Evolutionary conservation across 495 filamentous ascomycete genomes (phyloP).

Genomic region (Tuber indicum): DNA sequence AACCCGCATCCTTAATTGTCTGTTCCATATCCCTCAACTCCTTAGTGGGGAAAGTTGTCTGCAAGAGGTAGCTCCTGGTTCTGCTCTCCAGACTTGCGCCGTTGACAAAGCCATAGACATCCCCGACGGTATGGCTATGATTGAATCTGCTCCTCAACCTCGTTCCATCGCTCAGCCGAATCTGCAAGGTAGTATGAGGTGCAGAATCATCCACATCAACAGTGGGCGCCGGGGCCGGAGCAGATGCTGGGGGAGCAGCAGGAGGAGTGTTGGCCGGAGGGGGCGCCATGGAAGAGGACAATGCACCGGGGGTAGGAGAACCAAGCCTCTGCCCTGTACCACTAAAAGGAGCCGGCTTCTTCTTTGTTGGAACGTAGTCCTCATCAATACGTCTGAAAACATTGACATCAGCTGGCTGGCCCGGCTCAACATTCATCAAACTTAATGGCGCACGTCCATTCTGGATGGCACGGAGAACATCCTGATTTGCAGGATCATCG

Average conservation of each 20-base stretch:
- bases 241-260: constrained; percentile 45
- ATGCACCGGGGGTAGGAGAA: constrained; percentile 71
- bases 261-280: constrained; percentile 40
- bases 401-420: constrained; percentile 85
- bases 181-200: constrained; percentile 72
- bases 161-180: constrained; percentile 85
- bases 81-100: constrained; percentile 56
- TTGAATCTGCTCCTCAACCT: constrained; percentile 85
- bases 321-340: constrained; percentile 83
- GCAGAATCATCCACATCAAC: constrained; percentile 65
- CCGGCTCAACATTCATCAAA: constrained; percentile 77
- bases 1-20: constrained; percentile 57
- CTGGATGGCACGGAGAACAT: constrained; percentile 75
- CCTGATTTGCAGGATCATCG: constrained; percentile 78
- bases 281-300: constrained; percentile 43
- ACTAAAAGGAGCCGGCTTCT: constrained; percentile 77
- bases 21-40: constrained; percentile 68
- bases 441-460: constrained; percentile 77
- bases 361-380: constrained; percentile 73
- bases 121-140: constrained; percentile 78
- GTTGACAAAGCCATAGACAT: constrained; percentile 80
- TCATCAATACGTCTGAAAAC: constrained; percentile 72
- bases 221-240: constrained; percentile 45
- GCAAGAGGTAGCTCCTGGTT: constrained; percentile 65
- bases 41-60: constrained; percentile 94